These are phyloP conservation scores for Calonectria honghensis DNA, from an alignment of 2,329 filamentous ascomycete species.

Conservation along the genomic window DNA sequence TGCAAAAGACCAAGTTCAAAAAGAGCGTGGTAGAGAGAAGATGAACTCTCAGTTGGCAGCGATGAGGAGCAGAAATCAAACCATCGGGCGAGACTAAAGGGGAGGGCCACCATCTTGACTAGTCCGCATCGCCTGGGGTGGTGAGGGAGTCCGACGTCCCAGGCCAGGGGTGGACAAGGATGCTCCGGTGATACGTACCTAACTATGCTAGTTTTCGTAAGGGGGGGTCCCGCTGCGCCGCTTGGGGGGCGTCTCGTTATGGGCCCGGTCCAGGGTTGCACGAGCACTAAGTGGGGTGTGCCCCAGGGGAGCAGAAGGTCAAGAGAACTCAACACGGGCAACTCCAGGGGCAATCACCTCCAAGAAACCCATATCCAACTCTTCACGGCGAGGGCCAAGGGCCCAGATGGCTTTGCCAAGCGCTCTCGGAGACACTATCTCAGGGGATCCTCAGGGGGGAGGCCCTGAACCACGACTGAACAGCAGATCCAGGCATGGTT, in stretches of 20 bases:
- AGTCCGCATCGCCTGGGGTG: constrained; percentile 30
- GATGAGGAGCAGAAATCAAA: constrained; percentile 55
- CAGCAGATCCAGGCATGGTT: constrained; percentile 26
- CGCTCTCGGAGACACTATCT: constrained; percentile 19
- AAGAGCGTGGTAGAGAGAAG: constrained; percentile 73
- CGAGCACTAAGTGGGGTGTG: constrained; percentile 19
- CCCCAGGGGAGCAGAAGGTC: constrained; percentile 18
- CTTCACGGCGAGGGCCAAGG: constrained; percentile 3
- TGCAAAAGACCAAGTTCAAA: constrained; percentile 46
- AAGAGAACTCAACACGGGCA: constrained; percentile 11
- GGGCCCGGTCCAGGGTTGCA: constrained; percentile 34
- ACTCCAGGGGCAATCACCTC: constrained; percentile 31
- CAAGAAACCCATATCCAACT: background rate
- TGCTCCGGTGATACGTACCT: constrained; percentile 27
- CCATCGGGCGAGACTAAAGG: constrained; percentile 54
- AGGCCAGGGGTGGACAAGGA: constrained; percentile 41
- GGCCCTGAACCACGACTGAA: background rate
- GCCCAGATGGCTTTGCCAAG: constrained; percentile 4
- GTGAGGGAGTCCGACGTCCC: constrained; percentile 35
- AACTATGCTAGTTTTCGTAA: constrained; percentile 10
- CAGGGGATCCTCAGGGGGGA: constrained; percentile 20
- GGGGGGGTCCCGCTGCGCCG: constrained; percentile 31
- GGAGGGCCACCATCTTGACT: constrained; percentile 53
- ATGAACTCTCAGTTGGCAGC: constrained; percentile 72
- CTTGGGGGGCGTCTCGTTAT: constrained; percentile 35